These are phyloP conservation scores for Boletus pseudopeckii DNA, from an alignment of 768 basidiomycete species.

Conservation along the genomic window DNA sequence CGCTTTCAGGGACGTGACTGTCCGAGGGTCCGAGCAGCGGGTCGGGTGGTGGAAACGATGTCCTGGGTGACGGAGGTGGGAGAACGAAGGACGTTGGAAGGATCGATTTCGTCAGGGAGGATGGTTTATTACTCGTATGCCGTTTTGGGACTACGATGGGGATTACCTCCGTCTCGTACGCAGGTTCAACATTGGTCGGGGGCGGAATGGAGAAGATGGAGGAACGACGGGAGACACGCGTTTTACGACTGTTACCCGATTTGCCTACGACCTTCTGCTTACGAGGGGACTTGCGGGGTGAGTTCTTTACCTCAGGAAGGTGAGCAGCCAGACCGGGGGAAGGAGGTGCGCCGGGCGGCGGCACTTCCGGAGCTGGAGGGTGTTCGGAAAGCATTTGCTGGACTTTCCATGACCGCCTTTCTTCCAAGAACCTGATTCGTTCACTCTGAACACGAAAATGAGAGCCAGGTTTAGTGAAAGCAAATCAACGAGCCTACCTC, in stretches of 20 bases:
- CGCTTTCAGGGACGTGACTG: constrained; percentile 17
- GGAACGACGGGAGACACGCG: constrained; percentile 45
- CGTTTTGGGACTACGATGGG: constrained; percentile 30
- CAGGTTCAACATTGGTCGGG: constrained; percentile 36
- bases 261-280: constrained; percentile 48
- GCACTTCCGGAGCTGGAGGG: constrained; percentile 35
- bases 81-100: constrained; percentile 72
- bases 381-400: constrained; percentile 58
- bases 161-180: constrained; percentile 55
- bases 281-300: constrained; percentile 43
- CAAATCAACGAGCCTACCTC: constrained; percentile 48
- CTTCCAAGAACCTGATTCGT: constrained; percentile 57
- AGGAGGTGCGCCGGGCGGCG: constrained; percentile 15
- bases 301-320: constrained; percentile 35
- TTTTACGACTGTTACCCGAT: constrained; percentile 42
- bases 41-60: constrained; percentile 50
- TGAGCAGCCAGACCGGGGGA: constrained; percentile 23
- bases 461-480: neutral
- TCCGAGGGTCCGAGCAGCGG: constrained; percentile 32
- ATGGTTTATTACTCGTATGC: constrained; percentile 12
- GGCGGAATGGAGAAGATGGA: constrained; percentile 37
- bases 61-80: constrained; percentile 72
- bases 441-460: constrained; percentile 46
- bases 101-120: constrained; percentile 41
- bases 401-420: constrained; percentile 71